Base-by-base conservation (phyloP, 495 filamentous ascomycete genomes). In the Xylaria castorea region DNA sequence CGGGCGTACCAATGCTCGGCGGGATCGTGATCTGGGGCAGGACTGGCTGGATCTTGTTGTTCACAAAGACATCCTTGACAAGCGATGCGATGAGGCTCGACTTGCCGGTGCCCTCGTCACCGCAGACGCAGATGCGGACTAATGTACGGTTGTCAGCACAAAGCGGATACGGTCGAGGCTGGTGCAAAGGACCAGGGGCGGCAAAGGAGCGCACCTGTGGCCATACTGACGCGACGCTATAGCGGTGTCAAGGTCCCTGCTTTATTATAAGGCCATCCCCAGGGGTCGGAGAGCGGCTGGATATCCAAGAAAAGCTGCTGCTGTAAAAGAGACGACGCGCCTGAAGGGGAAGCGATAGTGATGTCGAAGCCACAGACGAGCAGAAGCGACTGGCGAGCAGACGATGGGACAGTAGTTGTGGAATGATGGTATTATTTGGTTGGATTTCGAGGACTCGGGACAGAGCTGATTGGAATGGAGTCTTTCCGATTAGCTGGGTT, bases 91-190 rank as follows among this genome's bases (percentile, higher is more conserved):
- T 92, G 76, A 94, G 83, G 77, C 89, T 91, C 57, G 89, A 91
- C 78, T 92, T 92, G 51, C 90, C 90, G 6, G 87, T 89, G 64
- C 87, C 92, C 82, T 98, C 95, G 80, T 99, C 96, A 71, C 96
- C 96, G 86, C 95, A 98, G 58, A 99, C 92, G 78, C 94, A 97
- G 78, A 98, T 95, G 69, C 96, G 92, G 63, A 99, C 96, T 91
- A 62, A 58, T 14, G 22, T 3, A 58, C 32, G 25, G 6, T 48
- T 38, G 63, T 67, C 53, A 72, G 70, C 62, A 60, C 48, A 32
- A 68, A 46, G 34, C 46, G 44, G 75, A 75, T 61, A 75, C 64
- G 64, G n/a, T 69, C 68, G 9, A 25, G 69, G 22, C 65, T n/a
- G 53, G 68, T 22, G 30, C 61, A 36, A 25, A 27, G 30, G 68